Evolutionary conservation across 495 filamentous ascomycete species (phyloP), one percentile per base, ranked within the genome.

Genomic region (Penicillium simplicissimum): DNA sequence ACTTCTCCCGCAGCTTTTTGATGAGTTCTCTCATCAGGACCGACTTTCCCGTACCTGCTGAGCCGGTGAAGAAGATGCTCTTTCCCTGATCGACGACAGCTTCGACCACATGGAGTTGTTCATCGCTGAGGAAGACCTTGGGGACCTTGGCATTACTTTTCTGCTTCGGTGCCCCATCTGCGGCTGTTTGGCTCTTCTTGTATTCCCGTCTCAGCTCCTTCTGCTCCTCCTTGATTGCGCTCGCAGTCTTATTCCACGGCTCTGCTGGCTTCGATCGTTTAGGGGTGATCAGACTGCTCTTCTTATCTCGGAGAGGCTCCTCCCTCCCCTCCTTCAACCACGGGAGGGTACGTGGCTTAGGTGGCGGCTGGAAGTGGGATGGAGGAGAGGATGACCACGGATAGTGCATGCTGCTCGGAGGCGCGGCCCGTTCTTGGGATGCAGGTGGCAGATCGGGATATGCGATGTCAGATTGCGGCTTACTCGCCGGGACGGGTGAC

Each of bases 21-120:
- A 98, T 97, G 59, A 96, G 95, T 61, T 95, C 86, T 59, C 95
- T 84, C 81, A 98, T 89, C 51, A 98, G 79, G 3, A 98, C 95
- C 0, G 95, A 98, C 77, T 98, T 98, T 62, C 95, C 95, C 21
- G 95, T 98, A 82, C 95, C 95, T 58, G 95, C 95, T 43, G 95
- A 96, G 58, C 95, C 95, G 2, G 95, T 98, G 75, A 98, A 98
- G 80, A 98, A 98, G 4, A 97, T 93, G 65, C 95, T 97, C 68
- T 92, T 90, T 35, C 80, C 78, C 37, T 88, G 70, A 4, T 93
- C 82, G 3, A 90, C 79, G 23, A 98, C 92, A 14, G 96, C 75
- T 15, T 90, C 83, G 55, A 94, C 79, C n/a, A 98, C 91, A 60
- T 88, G 84, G 47, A 81, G 79, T 72, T 98, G 95, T 71, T 98